These are phyloP conservation scores for Euptelea pleiosperma DNA, from an alignment of 164 flowering plant species.

Conservation along the genomic window DNA sequence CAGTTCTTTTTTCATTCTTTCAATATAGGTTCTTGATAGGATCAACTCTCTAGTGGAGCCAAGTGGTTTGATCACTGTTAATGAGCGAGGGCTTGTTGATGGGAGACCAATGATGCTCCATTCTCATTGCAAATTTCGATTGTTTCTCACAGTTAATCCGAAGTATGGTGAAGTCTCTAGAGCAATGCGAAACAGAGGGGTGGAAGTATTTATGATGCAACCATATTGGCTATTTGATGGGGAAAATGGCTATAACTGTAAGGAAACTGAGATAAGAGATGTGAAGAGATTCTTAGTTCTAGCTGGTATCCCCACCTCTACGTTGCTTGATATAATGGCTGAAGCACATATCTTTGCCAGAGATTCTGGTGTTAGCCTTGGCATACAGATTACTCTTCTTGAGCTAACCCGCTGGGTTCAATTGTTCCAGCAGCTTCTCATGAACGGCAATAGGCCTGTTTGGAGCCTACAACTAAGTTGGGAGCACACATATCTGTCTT, in stretches of 20 bases:
- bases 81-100: constrained; percentile 88
- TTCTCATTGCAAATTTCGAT: constrained; percentile 79
- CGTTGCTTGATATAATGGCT: constrained; percentile 72
- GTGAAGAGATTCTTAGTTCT: constrained; percentile 62
- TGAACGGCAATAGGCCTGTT: constrained; percentile 51
- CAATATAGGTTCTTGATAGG: constrained; percentile 86
- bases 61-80: constrained; percentile 73
- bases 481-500: constrained; percentile 84
- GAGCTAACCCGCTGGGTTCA: constrained; percentile 91
- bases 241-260: constrained; percentile 12
- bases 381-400: constrained; percentile 53
- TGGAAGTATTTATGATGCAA: constrained; percentile 80
- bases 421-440: constrained; percentile 69
- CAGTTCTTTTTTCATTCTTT: not conserved
- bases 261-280: constrained; percentile 48
- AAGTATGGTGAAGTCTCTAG: constrained; percentile 86
- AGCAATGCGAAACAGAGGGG: constrained; percentile 98
- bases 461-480: constrained; percentile 88
- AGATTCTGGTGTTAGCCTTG: constrained; percentile 41
- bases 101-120: constrained; percentile 72
- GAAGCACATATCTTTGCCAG: constrained; percentile 67
- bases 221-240: constrained; percentile 53
- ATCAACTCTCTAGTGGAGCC: constrained; percentile 94
- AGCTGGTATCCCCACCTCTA: constrained; percentile 58
- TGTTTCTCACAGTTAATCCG: constrained; percentile 92